Conservation (phyloP, 2,329 filamentous ascomycete species). For the Pseudocercospora cruenta region DNA sequence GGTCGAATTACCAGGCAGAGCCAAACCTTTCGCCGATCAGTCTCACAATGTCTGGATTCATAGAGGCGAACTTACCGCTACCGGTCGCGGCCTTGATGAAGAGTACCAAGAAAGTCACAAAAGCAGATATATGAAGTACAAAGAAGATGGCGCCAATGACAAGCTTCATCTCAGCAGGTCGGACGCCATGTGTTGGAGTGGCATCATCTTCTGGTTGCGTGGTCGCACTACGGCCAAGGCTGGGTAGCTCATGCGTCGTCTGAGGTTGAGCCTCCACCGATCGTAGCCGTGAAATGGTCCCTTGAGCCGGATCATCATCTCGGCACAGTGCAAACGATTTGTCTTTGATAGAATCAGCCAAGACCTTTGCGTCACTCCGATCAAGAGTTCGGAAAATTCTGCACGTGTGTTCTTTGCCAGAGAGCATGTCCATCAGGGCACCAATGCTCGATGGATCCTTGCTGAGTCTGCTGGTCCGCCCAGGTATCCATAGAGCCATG, state of each 20-base stretch:
- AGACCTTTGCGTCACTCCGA: background rate
- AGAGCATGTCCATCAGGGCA: conserved; percentile 40
- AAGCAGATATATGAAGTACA: conserved; percentile 15
- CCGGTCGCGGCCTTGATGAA: background rate
- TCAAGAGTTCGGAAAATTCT: conserved; percentile 7
- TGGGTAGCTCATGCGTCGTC: no score
- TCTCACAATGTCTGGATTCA: no score
- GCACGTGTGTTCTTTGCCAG: conserved; percentile 28
- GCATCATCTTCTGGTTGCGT: no score
- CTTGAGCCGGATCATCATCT: no score
- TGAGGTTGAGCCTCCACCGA: no score
- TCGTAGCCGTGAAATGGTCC: no score
- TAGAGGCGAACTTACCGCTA: no score
- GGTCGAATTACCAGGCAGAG: conserved; percentile 41
- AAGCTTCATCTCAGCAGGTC: conserved; percentile 23
- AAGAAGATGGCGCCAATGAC: conserved; percentile 21
- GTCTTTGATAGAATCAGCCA: background rate
- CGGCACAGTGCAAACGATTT: no score
- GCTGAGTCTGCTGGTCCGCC: conserved; percentile 7
- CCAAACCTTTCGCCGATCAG: conserved; percentile 37
- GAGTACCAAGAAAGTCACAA: conserved; percentile 17
- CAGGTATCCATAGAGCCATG: conserved; percentile 27
- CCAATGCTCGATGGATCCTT: conserved; percentile 43
- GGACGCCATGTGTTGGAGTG: conserved; percentile 5
- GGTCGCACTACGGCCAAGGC: no score